Conservation (phyloP, 257 asterid species). For the Penstemon newberryi region DNA sequence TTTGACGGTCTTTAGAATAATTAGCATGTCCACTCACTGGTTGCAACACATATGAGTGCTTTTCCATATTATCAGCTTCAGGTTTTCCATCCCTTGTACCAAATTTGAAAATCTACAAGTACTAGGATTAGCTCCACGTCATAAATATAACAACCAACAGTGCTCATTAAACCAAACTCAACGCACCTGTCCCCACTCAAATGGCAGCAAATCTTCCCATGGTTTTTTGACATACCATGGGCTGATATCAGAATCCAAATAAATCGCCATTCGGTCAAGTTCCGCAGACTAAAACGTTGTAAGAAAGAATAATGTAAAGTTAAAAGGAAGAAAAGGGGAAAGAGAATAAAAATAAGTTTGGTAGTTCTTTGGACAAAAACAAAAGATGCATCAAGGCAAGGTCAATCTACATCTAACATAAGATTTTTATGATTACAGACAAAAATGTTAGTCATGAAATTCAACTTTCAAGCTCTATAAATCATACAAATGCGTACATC, state of each 20-base stretch:
- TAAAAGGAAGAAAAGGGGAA: constrained; percentile 7
- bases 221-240: constrained; percentile 77
- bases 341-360: neutral
- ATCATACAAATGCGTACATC: constrained; percentile 17
- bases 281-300: constrained; percentile 63
- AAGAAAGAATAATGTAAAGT: constrained; percentile 23
- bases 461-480: constrained; percentile 18
- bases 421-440: neutral
- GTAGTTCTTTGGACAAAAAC: neutral
- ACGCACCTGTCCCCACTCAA: constrained; percentile 87
- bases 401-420: neutral
- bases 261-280: constrained; percentile 85
- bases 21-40: constrained; percentile 95
- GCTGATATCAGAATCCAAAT: constrained; percentile 78
- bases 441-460: constrained; percentile 16
- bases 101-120: constrained; percentile 69
- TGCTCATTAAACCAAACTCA: constrained; percentile 25
- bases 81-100: constrained; percentile 87
- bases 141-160: constrained; percentile 22
- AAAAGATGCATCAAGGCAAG: neutral
- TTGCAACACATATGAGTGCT: constrained; percentile 74
- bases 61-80: constrained; percentile 43
- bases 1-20: constrained; percentile 72
- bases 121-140: constrained; percentile 29
- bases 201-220: constrained; percentile 80